Evolutionary conservation across 495 filamentous ascomycete species (phyloP), one percentile per base, ranked within the genome.

Genomic region (Hypoxylon fuscum): DNA sequence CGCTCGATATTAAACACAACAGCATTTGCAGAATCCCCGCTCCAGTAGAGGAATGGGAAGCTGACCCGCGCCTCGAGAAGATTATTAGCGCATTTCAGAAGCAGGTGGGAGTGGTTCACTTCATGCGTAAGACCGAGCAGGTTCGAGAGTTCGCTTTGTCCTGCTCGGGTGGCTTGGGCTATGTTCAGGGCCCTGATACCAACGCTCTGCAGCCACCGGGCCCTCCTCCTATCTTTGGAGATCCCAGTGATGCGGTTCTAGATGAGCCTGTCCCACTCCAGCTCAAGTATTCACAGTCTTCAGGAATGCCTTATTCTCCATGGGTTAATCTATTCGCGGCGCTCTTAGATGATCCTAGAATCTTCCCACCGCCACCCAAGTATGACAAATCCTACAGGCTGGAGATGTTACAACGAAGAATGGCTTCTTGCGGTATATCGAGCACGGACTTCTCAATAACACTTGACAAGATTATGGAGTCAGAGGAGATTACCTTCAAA

Each of bases 91-190:
- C 79, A 5, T 78, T 84, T 9, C 84, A 88, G 54, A 82, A 84
- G 38, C 78, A 72, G 1, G 68, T 71, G 25, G 74, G 70, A 29
- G 81, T 86, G 76, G 79, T 74, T 20, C 58, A 71, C 5, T 79
- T 82, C 11, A 72, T 88, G 46, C 69, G 66, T 3, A 74, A 74
- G 14, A 70, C 83, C 5, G 55, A 52, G 5, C 65, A 70, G 1
- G 75, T 83, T 0, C 65, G 61, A 41, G 79, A 86, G 52, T 72
- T 88, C 8, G 85, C 78, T 0, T 59, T 88, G 3, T 85, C 80
- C 10, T 66, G 86, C 11, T 82, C 84, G 45, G 81, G 78, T 44
- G 83, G 84, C 25, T 66, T 87, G 7, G 85, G 85, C 10, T 87
- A 83, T 78, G 74, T 87, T n/a, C 47, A 56, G 11, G 66, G 70